phyloP scores from a whole-genome alignment of 805 yeast genomes.

The Barnettozyma sp. region DNA sequence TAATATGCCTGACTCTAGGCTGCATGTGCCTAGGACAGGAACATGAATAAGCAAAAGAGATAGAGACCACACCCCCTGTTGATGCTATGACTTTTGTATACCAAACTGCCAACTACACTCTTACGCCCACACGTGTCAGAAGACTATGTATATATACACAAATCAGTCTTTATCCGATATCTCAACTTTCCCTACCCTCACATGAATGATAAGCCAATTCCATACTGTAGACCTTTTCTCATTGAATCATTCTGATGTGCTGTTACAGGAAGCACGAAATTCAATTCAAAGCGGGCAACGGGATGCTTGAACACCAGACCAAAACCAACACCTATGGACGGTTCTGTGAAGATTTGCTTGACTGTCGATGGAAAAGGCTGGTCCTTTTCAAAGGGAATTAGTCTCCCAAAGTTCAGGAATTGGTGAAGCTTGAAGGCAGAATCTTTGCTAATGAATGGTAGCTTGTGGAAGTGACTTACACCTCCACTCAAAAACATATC shows the following conservation, averaged over 20 bases:
- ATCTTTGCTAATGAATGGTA: conserved; percentile 45
- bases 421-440: conserved; percentile 56
- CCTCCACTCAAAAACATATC: conserved; percentile 51
- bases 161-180: too few relatives aligned
- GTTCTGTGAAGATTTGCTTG: conserved; percentile 29
- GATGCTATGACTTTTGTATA: too few relatives aligned
- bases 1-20: too few relatives aligned
- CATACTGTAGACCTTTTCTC: conserved; percentile 63
- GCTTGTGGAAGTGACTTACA: conserved; percentile 46
- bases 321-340: conserved; percentile 48
- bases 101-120: too few relatives aligned
- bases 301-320: conserved; percentile 60
- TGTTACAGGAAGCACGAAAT: conserved; percentile 54
- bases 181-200: conserved; percentile 21
- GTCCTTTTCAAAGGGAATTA: conserved; percentile 34
- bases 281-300: conserved; percentile 60
- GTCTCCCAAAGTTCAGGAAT: conserved; percentile 61
- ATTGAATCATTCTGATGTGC: conserved; percentile 42
- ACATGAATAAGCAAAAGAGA: too few relatives aligned
- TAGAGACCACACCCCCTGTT: too few relatives aligned
- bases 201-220: conserved; percentile 54
- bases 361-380: conserved; percentile 17
- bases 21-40: too few relatives aligned
- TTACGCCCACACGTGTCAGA: too few relatives aligned
- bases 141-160: too few relatives aligned